These are phyloP conservation scores for Aurinia saxatilis DNA, from an alignment of 345 rosid genomes.

Conservation along the genomic window DNA sequence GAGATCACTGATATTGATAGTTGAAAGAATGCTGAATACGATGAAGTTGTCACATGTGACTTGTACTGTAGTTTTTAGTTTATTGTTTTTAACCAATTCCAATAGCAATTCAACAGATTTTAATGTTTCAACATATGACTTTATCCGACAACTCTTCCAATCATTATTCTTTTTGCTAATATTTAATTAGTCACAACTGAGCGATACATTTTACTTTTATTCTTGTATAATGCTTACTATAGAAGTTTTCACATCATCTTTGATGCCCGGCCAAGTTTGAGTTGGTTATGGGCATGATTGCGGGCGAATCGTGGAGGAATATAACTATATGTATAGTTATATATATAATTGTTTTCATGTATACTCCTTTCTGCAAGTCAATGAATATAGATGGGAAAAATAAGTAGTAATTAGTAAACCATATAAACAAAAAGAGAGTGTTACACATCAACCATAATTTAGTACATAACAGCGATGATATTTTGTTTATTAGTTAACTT, in stretches of 20 bases:
- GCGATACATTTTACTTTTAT: background rate
- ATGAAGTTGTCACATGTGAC: conserved; percentile 18
- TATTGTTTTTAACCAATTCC: conserved; percentile 13
- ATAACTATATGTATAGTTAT: background rate
- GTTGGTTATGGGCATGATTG: conserved; percentile 14
- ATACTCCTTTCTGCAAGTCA: background rate
- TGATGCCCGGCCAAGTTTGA: conserved; percentile 6
- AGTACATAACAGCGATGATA: background rate
- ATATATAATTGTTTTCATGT: background rate
- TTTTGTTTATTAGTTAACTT: background rate
- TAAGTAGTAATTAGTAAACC: too few species aligned
- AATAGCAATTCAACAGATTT: conserved; percentile 5
- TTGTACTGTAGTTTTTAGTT: background rate
- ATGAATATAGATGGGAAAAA: too few species aligned
- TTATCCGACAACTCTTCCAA: conserved; percentile 27
- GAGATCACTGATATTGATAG: conserved; percentile 1
- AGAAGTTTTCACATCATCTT: conserved; percentile 23
- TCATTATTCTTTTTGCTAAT: conserved; percentile 11
- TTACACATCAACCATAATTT: background rate
- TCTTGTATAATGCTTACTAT: conserved; percentile 9
- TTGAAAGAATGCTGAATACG: conserved; percentile 15
- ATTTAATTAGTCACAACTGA: background rate
- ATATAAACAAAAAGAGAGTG: too few species aligned
- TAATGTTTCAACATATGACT: conserved; percentile 12
- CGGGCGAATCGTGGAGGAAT: conserved; percentile 1